These are phyloP conservation scores for Yamadazyma mexicana DNA, from an alignment of 1,139 yeast species.

Conservation along the genomic window DNA sequence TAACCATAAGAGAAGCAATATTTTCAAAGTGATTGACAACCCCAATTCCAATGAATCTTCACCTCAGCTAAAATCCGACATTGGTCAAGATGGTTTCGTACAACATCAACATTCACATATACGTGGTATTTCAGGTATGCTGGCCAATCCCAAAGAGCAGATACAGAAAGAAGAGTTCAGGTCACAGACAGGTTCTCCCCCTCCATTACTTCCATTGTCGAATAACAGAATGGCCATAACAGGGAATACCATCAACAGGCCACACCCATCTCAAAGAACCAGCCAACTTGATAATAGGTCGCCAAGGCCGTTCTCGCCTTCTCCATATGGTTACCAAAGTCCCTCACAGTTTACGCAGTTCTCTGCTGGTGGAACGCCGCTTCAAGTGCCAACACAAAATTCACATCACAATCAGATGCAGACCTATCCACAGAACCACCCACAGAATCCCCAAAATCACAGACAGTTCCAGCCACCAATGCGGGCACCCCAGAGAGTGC, in stretches of 20 bases:
- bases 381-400: background rate
- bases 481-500: background rate
- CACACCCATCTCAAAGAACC: slow-evolving; percentile 1
- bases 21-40: slow-evolving; percentile 39
- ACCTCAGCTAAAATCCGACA: slow-evolving; percentile 12
- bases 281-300: slow-evolving; percentile 2
- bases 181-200: slow-evolving; percentile 13
- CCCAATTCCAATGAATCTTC: slow-evolving; percentile 34
- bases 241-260: slow-evolving; percentile 18
- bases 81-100: background rate
- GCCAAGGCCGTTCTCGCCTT: background rate
- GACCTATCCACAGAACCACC: background rate
- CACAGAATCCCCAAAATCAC: background rate
- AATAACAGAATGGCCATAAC: slow-evolving; percentile 17
- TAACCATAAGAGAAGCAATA: slow-evolving; percentile 35
- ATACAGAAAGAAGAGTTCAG: slow-evolving; percentile 8
- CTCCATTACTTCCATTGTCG: slow-evolving; percentile 9
- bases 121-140: background rate
- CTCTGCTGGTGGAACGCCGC: background rate
- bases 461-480: background rate
- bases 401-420: background rate
- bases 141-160: background rate
- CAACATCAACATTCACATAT: background rate
- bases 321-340: slow-evolving; percentile 1
- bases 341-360: background rate